These are phyloP conservation scores for Sisymbrium altissimum DNA, from an alignment of 345 rosid genomes.

Conservation along the genomic window DNA sequence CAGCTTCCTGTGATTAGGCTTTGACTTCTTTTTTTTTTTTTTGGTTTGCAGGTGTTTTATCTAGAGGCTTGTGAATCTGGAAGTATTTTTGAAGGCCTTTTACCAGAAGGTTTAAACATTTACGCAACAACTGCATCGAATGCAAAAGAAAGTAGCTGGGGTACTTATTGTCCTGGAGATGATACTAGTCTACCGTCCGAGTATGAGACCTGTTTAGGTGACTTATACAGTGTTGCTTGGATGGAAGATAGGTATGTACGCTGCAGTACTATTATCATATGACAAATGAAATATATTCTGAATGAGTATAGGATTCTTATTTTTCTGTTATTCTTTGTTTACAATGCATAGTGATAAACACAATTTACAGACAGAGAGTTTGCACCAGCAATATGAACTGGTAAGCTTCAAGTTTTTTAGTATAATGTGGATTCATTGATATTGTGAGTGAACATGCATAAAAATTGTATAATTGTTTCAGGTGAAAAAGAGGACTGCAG, in stretches of 20 bases:
- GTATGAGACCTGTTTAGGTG: constrained; percentile 95
- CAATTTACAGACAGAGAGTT: constrained; percentile 70
- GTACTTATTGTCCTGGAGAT: constrained; percentile 96
- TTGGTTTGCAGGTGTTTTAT: constrained; percentile 68
- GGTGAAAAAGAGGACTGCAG: constrained; percentile 75
- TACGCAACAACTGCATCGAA: constrained; percentile 95
- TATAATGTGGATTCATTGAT: not conserved
- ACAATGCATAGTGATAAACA: constrained; percentile 65
- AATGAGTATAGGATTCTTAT: not conserved
- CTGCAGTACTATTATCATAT: not conserved
- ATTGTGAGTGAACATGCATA: not conserved
- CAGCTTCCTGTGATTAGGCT: not conserved
- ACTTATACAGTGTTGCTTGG: constrained; percentile 95
- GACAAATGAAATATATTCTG: not conserved
- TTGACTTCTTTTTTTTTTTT: not conserved
- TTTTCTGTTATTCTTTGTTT: not conserved
- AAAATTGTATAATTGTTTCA: constrained; percentile 28
- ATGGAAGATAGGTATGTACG: constrained; percentile 90
- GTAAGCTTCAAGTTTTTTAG: constrained; percentile 37
- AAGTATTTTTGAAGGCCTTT: constrained; percentile 97
- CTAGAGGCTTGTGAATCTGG: constrained; percentile 99
- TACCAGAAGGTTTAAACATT: constrained; percentile 79
- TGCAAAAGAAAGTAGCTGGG: constrained; percentile 96
- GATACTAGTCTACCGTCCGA: constrained; percentile 78
- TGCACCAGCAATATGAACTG: constrained; percentile 88